Base-by-base conservation (phyloP, 768 basidiomycete species). In the Roridomyces roridus region DNA sequence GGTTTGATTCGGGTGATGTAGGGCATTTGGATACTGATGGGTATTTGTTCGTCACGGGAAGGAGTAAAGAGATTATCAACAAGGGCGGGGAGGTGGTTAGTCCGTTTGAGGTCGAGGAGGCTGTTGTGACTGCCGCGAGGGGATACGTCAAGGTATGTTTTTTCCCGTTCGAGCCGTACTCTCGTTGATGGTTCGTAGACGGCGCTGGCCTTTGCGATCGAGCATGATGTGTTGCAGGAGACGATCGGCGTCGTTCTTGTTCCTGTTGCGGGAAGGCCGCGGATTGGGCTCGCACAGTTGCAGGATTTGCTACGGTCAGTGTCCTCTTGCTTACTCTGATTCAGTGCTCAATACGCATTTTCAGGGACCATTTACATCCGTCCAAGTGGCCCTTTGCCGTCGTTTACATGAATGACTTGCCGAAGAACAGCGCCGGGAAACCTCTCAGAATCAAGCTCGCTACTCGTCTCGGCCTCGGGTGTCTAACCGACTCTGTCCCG, bases 21-120 rank as follows among this genome's bases (percentile, higher is more conserved):
- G 80, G 80, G 1, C 78, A 77, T 59, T 68, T 80, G 73, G 80
- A 82, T 65, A 58, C 55, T n/a, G 80, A 81, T 47, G 83, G 77
- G 67, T 77, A 77, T 57, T 63, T 85, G 4, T 77, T 75, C 55
- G 78, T 86, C 59, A 85, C 84, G 0, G 85, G 84, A 10, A 75
- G 83, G 23, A 76, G 83, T n/a, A 86, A 86, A 65, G 85, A 86
- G 71, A 81, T 84, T 56, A 84, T 83, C 60, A 81, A 81, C 63
- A 80, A 81, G 61, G 85, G 84, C 17, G 85, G 85, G 8, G 84
- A 86, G 69, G 84, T 85, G 47, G 79, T 85, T 39, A 82, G 80
- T 4, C 85, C 85, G 1, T 80, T 85, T 54, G 84, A 87, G 68
- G 71, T 87, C 21, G 85, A 87, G 68, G 80, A 84, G 51, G 85